Percentiles rank a stretch among this genome's conserved stretches.
Conservation (phyloP, 139 green algal species). For the Dunaliella primolecta region DNA sequence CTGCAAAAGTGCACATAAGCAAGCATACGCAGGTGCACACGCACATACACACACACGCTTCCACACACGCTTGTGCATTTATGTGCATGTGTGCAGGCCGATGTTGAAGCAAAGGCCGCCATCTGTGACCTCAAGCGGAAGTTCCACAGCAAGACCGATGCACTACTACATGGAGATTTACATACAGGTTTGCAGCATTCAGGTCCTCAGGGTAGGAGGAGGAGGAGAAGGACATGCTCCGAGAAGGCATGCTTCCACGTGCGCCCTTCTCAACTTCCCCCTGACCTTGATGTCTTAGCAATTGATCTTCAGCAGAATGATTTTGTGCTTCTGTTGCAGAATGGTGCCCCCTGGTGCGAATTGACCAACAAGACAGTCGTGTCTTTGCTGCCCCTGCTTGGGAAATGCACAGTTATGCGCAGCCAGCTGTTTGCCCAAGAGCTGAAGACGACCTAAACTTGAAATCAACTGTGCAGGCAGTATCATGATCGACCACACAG, state of each 20-base stretch:
- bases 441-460: too few relatives aligned
- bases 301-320: not conserved
- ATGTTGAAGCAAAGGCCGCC: conserved; percentile 70
- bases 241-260: too few relatives aligned
- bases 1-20: not conserved
- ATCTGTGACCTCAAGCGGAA: conserved; percentile 65
- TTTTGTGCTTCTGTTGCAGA: not conserved
- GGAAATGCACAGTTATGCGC: not conserved
- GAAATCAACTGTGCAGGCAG: too few relatives aligned
- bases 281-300: too few relatives aligned
- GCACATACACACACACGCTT: not conserved
- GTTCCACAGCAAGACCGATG: conserved; percentile 77
- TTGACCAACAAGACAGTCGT: too few relatives aligned
- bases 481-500: conserved; percentile 81
- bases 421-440: too few relatives aligned
- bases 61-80: not conserved
- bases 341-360: too few relatives aligned
- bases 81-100: conserved; percentile 29
- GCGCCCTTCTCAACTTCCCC: too few relatives aligned
- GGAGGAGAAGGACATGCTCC: too few relatives aligned
- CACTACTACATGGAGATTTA: conserved; percentile 94
- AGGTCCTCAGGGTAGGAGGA: too few relatives aligned
- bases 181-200: conserved; percentile 69
- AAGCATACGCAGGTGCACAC: not conserved
- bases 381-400: too few relatives aligned